A percentile compares a stretch with the other conserved stretches of the same genome.
These are phyloP conservation scores for Irpex sp. DNA, from an alignment of 1,284 basidiomycete species.

Conservation along the genomic window DNA sequence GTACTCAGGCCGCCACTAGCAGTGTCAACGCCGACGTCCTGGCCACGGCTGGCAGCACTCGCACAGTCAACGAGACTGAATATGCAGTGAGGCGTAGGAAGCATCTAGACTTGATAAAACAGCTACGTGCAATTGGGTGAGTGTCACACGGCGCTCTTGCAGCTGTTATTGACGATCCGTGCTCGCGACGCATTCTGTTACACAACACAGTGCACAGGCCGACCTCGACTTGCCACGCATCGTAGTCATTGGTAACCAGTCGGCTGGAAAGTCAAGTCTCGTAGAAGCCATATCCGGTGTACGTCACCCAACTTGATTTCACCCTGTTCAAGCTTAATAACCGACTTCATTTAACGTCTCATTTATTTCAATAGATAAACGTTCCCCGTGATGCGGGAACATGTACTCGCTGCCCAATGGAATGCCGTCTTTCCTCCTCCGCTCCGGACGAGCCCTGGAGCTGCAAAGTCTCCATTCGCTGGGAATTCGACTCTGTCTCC, in stretches of 20 bases:
- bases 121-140: constrained; percentile 13
- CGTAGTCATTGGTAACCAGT: constrained; percentile 41
- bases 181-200: background rate
- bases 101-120: constrained; percentile 12
- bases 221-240: constrained; percentile 71
- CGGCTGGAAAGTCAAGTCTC: constrained; percentile 70
- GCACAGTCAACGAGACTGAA: constrained; percentile 4
- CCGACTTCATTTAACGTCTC: constrained; percentile 28
- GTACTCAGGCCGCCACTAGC: background rate
- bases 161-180: background rate
- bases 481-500: constrained; percentile 16
- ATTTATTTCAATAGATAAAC: constrained; percentile 1
- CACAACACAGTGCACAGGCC: constrained; percentile 45
- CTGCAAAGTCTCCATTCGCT: constrained; percentile 32
- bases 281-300: constrained; percentile 75
- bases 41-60: background rate
- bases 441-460: constrained; percentile 21
- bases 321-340: background rate
- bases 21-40: background rate
- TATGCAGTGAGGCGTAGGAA: constrained; percentile 11
- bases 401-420: constrained; percentile 34
- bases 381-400: constrained; percentile 3
- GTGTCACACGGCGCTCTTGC: no score
- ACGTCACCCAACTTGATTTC: constrained; percentile 56
- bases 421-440: constrained; percentile 20